Conservation (phyloP, 345 rosid species). For the Rubroshorea leprosula region DNA sequence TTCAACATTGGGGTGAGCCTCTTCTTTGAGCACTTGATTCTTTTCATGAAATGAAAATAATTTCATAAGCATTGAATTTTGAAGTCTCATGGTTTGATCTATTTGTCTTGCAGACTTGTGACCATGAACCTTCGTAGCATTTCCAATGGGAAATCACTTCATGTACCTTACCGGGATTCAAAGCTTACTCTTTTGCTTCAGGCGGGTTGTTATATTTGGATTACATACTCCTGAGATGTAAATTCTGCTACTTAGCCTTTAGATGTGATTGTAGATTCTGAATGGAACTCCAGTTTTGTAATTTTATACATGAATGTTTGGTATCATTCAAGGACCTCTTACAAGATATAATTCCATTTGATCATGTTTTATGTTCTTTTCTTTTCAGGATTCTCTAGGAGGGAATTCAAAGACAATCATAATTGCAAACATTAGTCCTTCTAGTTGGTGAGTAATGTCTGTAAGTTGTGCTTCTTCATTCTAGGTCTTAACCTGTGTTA, state of each 20-base stretch:
- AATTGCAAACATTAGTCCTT: slow-evolving; percentile 92
- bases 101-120: slow-evolving; percentile 63
- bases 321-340: background rate
- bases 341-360: background rate
- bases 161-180: slow-evolving; percentile 97
- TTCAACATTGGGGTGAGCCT: slow-evolving; percentile 82
- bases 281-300: no score
- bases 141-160: slow-evolving; percentile 92
- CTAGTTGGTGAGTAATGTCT: slow-evolving; percentile 58
- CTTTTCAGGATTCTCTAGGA: slow-evolving; percentile 88
- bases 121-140: slow-evolving; percentile 94
- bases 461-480: slow-evolving; percentile 1
- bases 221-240: no score
- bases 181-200: slow-evolving; percentile 98
- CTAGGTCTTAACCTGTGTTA: background rate
- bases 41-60: background rate
- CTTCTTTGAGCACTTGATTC: background rate
- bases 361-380: slow-evolving; percentile 4
- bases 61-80: background rate
- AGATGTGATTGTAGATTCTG: background rate
- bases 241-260: no score
- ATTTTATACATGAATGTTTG: background rate
- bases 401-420: slow-evolving; percentile 97
- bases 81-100: background rate
- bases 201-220: no score